Base-by-base conservation (phyloP, 169 alveolate species). In the Plasmodium yoelii region DNA sequence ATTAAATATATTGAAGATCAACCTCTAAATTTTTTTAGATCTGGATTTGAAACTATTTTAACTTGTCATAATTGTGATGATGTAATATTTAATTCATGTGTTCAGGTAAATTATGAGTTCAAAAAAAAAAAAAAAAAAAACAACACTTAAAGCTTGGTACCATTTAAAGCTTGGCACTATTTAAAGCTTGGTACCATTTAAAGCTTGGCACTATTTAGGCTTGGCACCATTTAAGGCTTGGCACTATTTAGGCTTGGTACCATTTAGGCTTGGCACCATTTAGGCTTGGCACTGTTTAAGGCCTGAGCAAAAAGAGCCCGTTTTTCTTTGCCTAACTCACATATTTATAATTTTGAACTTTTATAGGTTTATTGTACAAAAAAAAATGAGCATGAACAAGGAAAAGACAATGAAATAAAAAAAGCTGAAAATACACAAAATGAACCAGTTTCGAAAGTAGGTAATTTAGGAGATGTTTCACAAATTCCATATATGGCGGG, bases 341-440 rank as follows among this genome's bases (percentile, higher is more conserved):
- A 22, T 22, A 22, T 22, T 34, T 34, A 34, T 5, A 34, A 34
- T 15, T 77, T 49, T 5, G 6, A 15, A 4, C 1, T 47, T 55
- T 69, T 57, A 34, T 13, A 86, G 91, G 87, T 86, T 19, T 86
- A 86, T 64, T 86, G 91, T 18, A 57, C 77, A 5, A 86, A 86
- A 47, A 55, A 10, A 34, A 60, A 26, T 8, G 64, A 53, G 1
- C 4, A 13, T 57, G 26, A 26, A 18, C 46, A 15, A 5, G n/a
- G 42, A 6, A 24, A 28, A 57, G 18, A 24, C 7, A 12, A n/a
- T 1, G 47, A 28, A 10, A 22, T 53, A 6, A 22, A 47, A 2
- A n/a, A 18, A 44, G 12, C 26, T 12, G n/a, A 53, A 12, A 26
- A 15, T n/a, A 1, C 8, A 12, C 39, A 15, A 5, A 28, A 44